phyloP scores from a whole-genome alignment of 805 yeast species.

The Lachancea thermotolerans region DNA sequence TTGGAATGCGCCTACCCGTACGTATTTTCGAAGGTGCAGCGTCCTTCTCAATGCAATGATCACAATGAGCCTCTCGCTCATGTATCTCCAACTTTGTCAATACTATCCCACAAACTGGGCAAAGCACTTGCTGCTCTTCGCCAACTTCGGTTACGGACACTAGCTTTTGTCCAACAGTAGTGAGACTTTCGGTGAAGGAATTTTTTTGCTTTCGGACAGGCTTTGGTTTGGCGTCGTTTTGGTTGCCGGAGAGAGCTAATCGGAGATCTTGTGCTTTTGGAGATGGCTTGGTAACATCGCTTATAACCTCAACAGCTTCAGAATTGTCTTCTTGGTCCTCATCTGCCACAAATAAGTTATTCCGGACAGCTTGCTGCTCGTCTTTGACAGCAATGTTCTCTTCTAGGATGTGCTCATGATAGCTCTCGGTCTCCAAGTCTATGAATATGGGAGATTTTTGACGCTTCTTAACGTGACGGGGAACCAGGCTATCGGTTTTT shows the following conservation, averaged over 20 bases:
- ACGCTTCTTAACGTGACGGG: slow-evolving; percentile 1
- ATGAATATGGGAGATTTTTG: slow-evolving; percentile 11
- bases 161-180: neutral
- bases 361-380: neutral
- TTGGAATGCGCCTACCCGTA: slow-evolving; percentile 32
- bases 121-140: slow-evolving; percentile 18
- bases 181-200: neutral
- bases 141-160: slow-evolving; percentile 1
- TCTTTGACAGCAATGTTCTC: neutral
- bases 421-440: slow-evolving; percentile 11
- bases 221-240: neutral
- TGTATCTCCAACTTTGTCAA: slow-evolving; percentile 36
- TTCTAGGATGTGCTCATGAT: neutral
- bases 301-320: neutral
- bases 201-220: neutral
- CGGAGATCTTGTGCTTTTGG: neutral
- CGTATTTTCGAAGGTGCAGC: slow-evolving; percentile 17
- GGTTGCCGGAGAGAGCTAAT: neutral
- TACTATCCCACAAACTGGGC: slow-evolving; percentile 48
- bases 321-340: slow-evolving; percentile 4
- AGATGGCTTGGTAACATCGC: neutral
- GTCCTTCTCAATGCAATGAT: slow-evolving; percentile 38
- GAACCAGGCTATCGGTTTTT: neutral
- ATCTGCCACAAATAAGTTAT: slow-evolving; percentile 7
- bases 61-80: slow-evolving; percentile 48